Conservation (phyloP, 78 protist genomes). For the Dictyostelium citrinum region DNA sequence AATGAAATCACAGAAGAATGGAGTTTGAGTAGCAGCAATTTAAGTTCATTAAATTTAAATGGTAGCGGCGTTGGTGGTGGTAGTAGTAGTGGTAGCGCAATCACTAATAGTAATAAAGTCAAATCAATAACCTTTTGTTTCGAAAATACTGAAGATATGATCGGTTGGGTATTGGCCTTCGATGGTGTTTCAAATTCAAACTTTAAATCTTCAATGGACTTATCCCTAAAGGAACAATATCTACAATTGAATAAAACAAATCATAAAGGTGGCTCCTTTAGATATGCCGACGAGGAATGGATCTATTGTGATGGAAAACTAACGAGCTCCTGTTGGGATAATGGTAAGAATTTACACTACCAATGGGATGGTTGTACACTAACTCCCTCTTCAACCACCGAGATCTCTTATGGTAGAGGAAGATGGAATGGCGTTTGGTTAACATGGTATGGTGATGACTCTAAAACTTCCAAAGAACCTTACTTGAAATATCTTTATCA, state of each 20-base stretch:
- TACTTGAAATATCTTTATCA: slow-evolving; percentile 54
- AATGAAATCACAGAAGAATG: not conserved
- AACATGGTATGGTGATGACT: slow-evolving; percentile 41
- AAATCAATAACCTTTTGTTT: not conserved
- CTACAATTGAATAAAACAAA: not conserved
- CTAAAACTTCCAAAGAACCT: slow-evolving; percentile 16
- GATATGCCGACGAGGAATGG: slow-evolving; percentile 66
- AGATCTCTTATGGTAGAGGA: slow-evolving; percentile 26
- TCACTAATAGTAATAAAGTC: not conserved
- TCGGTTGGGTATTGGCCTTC: slow-evolving; percentile 28
- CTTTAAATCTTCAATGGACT: slow-evolving; percentile 61
- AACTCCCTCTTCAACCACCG: not conserved
- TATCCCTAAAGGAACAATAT: slow-evolving; percentile 19
- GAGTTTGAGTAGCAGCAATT: not conserved
- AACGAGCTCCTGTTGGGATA: slow-evolving; percentile 1
- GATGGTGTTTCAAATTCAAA: slow-evolving; percentile 69
- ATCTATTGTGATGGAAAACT: slow-evolving; percentile 49
- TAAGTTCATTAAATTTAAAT: not conserved
- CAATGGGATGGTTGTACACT: slow-evolving; percentile 63
- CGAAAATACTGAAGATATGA: not conserved
- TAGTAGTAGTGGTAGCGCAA: not conserved
- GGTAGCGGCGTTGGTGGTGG: not conserved
- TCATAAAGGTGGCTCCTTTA: slow-evolving; percentile 47
- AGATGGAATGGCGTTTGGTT: slow-evolving; percentile 76
- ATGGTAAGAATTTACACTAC: slow-evolving; percentile 22